These are phyloP conservation scores for Setaria italica DNA, from an alignment of 202 grass and related monocot genomes.

Conservation along the genomic window DNA sequence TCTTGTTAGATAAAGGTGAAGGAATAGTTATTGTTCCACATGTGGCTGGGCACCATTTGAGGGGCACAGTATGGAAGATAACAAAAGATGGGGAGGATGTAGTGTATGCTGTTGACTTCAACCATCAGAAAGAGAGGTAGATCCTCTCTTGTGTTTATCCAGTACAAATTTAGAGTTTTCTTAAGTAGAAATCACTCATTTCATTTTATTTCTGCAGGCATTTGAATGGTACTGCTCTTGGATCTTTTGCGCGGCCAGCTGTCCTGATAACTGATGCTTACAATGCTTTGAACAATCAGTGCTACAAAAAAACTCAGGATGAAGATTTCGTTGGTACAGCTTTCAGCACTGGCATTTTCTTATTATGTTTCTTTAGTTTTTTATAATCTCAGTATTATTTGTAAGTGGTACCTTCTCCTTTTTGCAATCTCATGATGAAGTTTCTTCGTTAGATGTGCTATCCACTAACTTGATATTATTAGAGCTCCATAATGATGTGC, in stretches of 20 bases:
- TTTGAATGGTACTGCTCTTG: conserved; percentile 87
- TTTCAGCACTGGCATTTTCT: neutral
- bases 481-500: neutral
- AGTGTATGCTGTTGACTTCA: conserved; percentile 90
- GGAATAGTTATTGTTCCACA: conserved; percentile 94
- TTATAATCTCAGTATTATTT: conserved; percentile 13
- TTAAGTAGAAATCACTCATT: conserved; percentile 30
- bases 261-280: conserved; percentile 97
- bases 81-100: conserved; percentile 97
- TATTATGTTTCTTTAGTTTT: conserved; percentile 1
- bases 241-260: conserved; percentile 87
- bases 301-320: conserved; percentile 83
- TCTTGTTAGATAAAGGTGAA: conserved; percentile 78
- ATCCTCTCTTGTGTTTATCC: conserved; percentile 22
- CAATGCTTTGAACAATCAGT: conserved; percentile 93
- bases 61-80: conserved; percentile 94
- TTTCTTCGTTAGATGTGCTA: neutral
- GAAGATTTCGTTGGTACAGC: conserved; percentile 82
- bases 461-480: neutral
- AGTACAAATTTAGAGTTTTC: conserved; percentile 8
- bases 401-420: neutral
- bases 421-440: neutral
- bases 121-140: conserved; percentile 91
- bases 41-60: conserved; percentile 90
- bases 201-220: conserved; percentile 59